Evolutionary conservation across 2,329 filamentous ascomycete genomes (phyloP), one percentile per base, ranked within the genome.

Genomic region (Hypomyces perniciosus): DNA sequence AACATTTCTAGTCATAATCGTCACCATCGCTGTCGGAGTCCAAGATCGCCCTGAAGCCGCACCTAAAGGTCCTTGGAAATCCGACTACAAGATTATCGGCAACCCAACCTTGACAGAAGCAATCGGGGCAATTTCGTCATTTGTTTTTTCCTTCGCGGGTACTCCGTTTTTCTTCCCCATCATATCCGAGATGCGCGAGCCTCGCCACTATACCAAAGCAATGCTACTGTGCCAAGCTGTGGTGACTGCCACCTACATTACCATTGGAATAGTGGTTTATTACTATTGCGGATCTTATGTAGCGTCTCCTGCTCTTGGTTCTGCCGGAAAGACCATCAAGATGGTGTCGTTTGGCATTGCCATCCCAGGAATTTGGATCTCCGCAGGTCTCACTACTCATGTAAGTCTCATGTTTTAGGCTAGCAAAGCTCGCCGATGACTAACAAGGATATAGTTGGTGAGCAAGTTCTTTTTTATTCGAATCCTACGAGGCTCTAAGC

Each of bases 301-400:
- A 4, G 67, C 73, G 1, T 75, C 72, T 0, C 74, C 74, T 0
- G 72, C 72, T 1, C 65, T 77, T 5, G 74, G 72, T 2, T 74
- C 71, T 30, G 74, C 72, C 1, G 74, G 74, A 0, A 2, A 35
- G 0, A 44, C 59, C 0, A 62, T 73, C 48, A 76, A 76, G 63
- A 75, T 70, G 54, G 60, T 75, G 12, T 65, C 63, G 44, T 77
- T 76, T 49, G 74, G 72, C 7, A 56, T 68, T n/a, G 63, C 64
- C 10, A 58, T 67, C 3, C 52, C n/a, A n/a, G n/a, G n/a, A n/a
- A n/a, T n/a, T n/a, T n/a, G n/a, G n/a, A n/a, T n/a, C n/a, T n/a
- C n/a, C n/a, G n/a, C n/a, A n/a, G n/a, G n/a, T n/a, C n/a, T n/a
- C n/a, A n/a, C n/a, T n/a, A n/a, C n/a, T n/a, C n/a, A n/a, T n/a